Evolutionary conservation across 768 basidiomycete species (phyloP).

Genomic region (Infundibulicybe gibba): DNA sequence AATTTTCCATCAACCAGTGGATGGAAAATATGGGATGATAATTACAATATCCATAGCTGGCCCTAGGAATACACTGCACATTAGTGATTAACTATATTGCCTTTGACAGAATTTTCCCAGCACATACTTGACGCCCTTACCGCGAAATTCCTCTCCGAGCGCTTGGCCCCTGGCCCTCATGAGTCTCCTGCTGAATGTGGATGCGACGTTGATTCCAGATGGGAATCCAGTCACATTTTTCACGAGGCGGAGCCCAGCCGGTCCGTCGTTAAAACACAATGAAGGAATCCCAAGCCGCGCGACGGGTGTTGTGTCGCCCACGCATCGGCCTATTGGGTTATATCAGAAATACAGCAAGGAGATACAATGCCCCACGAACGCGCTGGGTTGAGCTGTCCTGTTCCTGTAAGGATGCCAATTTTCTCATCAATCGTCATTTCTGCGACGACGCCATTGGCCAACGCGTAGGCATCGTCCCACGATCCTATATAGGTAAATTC

Average conservation of each 20-base stretch:
- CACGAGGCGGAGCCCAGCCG: conserved; percentile 38
- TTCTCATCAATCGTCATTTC: conserved; percentile 45
- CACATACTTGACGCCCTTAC: conserved; percentile 54
- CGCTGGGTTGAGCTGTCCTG: conserved; percentile 36
- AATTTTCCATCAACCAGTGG: not conserved
- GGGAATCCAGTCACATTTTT: conserved; percentile 52
- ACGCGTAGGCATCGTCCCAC: conserved; percentile 39
- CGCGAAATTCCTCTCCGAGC: conserved; percentile 64
- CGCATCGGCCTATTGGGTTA: conserved; percentile 34
- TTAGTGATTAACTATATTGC: not conserved
- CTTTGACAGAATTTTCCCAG: not conserved
- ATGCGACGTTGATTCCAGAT: conserved; percentile 50
- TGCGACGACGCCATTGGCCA: conserved; percentile 30
- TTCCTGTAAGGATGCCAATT: conserved; percentile 40
- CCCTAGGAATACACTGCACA: conserved; percentile 39
- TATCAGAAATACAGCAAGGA: not conserved
- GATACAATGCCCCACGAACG: conserved; percentile 17
- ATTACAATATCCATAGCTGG: conserved; percentile 52
- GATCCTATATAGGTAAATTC: conserved; percentile 25
- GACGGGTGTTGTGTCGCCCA: conserved; percentile 42
- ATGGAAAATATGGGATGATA: conserved; percentile 10
- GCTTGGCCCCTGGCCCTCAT: conserved; percentile 62
- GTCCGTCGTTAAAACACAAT: conserved; percentile 46
- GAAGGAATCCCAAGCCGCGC: conserved; percentile 38
- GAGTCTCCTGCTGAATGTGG: conserved; percentile 55